phyloP scores from a whole-genome alignment of 768 basidiomycete genomes.

The Rhizopogon roseolus region DNA sequence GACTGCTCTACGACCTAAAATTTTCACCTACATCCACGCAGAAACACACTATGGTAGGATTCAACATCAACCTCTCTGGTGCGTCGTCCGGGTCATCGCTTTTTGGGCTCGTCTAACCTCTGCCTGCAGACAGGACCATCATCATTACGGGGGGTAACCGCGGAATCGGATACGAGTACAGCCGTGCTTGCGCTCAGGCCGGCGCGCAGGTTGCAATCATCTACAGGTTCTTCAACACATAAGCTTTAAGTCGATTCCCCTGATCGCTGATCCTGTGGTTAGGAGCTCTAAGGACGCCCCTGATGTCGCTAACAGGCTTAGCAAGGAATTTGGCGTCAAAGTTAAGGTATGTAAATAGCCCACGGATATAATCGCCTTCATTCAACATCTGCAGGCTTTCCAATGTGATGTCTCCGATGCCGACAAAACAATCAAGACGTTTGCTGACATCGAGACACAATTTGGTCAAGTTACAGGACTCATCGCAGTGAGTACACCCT shows the following conservation, averaged over 20 bases:
- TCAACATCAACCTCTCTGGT: background rate
- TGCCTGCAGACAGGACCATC: constrained; percentile 36
- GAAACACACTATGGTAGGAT: background rate
- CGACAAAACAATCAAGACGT: constrained; percentile 36
- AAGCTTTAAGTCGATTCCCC: background rate
- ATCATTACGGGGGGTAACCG: constrained; percentile 61
- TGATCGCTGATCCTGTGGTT: background rate
- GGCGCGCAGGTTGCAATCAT: constrained; percentile 60
- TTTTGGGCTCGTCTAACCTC: background rate
- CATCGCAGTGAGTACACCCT: constrained; percentile 39
- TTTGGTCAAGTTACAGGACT: constrained; percentile 46
- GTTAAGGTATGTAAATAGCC: constrained; percentile 24
- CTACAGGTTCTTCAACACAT: constrained; percentile 35
- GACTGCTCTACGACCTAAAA: background rate
- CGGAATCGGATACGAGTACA: constrained; percentile 56
- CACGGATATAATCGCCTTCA: background rate
- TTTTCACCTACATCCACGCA: background rate
- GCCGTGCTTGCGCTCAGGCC: constrained; percentile 47
- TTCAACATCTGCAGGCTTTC: constrained; percentile 39
- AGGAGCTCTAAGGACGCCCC: constrained; percentile 46
- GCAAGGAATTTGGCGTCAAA: constrained; percentile 40
- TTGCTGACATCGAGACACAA: constrained; percentile 45
- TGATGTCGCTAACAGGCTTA: constrained; percentile 42
- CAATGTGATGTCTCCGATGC: constrained; percentile 56
- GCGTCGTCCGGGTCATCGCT: background rate